Evolutionary conservation across 306 rosid species (phyloP).

Genomic region (Trifolium dubium): DNA sequence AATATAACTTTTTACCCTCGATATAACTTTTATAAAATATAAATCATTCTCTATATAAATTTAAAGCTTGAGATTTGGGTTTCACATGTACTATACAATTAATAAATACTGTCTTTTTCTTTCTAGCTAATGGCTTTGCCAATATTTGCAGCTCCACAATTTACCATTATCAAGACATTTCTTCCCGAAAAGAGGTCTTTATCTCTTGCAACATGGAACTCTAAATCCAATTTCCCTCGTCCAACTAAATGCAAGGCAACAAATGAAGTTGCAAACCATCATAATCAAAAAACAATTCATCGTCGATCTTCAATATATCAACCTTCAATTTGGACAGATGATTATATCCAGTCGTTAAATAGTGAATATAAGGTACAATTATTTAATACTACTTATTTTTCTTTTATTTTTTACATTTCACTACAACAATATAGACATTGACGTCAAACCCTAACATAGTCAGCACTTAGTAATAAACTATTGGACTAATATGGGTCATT

Average conservation of each 20-base stretch:
- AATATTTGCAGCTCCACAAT: not conserved
- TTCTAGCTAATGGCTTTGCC: not conserved
- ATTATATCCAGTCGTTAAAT: constrained; percentile 14
- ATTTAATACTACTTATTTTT: too few species aligned
- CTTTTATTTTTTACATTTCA: too few species aligned
- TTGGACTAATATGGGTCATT: too few species aligned
- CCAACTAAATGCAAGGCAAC: not conserved
- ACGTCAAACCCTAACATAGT: too few species aligned
- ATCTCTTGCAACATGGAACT: not conserved
- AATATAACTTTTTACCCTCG: too few species aligned
- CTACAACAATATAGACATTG: too few species aligned
- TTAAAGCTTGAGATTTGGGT: too few species aligned
- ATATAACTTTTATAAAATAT: too few species aligned
- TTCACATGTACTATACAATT: too few species aligned
- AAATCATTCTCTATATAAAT: too few species aligned
- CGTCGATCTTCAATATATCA: constrained; percentile 2
- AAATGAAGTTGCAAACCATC: not conserved
- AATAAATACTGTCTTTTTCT: not conserved
- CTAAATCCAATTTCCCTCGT: not conserved
- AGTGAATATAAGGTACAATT: constrained; percentile 6
- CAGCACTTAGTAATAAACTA: too few species aligned
- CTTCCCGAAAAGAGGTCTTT: not conserved
- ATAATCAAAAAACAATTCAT: not conserved
- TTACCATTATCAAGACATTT: not conserved
- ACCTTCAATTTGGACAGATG: constrained; percentile 30